These are phyloP conservation scores for Pythium dissotocum DNA, from an alignment of 352 stramenopile genomes.

Conservation along the genomic window DNA sequence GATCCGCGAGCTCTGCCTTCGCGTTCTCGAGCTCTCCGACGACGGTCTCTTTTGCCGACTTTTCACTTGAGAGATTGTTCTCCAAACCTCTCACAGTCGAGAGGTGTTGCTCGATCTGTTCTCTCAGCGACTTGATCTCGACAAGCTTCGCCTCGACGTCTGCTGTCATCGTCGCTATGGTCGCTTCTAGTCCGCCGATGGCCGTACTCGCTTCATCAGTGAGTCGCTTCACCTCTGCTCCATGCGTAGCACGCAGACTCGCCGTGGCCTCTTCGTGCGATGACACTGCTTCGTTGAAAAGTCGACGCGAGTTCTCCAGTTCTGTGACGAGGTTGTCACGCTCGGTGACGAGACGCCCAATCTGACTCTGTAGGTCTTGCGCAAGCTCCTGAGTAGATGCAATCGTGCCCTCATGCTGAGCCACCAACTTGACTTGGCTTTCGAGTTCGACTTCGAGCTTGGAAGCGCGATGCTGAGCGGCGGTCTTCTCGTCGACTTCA, in stretches of 20 bases:
- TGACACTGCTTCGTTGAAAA: background rate
- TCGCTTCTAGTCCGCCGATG: constrained; percentile 4
- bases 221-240: constrained; percentile 4
- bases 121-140: constrained; percentile 11
- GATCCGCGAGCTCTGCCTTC: constrained; percentile 2
- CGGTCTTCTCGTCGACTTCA: background rate
- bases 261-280: constrained; percentile 2
- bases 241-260: background rate
- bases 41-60: background rate
- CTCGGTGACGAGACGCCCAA: background rate
- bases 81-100: constrained; percentile 4
- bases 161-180: background rate
- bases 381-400: background rate
- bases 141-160: background rate
- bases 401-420: constrained; percentile 6
- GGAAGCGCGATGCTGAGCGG: background rate
- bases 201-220: background rate
- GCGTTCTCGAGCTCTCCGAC: background rate
- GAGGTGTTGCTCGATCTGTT: background rate
- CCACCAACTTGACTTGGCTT: constrained; percentile 1
- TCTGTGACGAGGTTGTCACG: background rate
- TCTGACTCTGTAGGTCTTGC: background rate
- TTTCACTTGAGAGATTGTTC: background rate
- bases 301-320: background rate
- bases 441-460: constrained; percentile 4